Evolutionary conservation across 148 eudicot species (phyloP).

Genomic region (Polygonum maritimum): DNA sequence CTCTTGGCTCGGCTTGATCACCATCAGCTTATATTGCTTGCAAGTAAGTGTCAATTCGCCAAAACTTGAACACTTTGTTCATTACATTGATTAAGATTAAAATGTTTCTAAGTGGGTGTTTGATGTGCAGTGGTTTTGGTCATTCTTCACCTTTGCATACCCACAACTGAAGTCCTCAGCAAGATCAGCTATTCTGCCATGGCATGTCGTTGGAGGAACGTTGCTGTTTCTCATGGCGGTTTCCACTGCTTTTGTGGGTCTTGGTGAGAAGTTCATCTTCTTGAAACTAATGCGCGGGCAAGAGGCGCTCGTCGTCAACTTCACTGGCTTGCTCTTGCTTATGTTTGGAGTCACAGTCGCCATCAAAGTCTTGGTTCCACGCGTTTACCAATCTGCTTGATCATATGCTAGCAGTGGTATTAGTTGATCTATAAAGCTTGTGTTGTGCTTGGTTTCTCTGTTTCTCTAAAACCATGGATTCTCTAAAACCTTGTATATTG

Average conservation of each 20-base stretch:
- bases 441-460: background rate
- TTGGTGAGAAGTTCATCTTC: slow-evolving; percentile 1
- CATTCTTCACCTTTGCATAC: background rate
- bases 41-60: background rate
- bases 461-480: background rate
- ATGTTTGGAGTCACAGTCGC: background rate
- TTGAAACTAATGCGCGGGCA: background rate
- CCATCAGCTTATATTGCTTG: background rate
- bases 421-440: background rate
- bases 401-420: background rate
- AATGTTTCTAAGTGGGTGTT: background rate
- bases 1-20: slow-evolving; percentile 6
- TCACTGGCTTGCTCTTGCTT: slow-evolving; percentile 5
- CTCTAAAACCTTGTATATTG: background rate
- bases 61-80: background rate
- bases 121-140: background rate
- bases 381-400: background rate
- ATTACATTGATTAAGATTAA: background rate
- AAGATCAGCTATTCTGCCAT: background rate
- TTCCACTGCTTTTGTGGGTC: slow-evolving; percentile 3
- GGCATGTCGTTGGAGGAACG: slow-evolving; percentile 4
- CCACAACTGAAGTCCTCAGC: background rate
- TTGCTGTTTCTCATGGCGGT: background rate
- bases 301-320: background rate
- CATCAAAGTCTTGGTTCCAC: slow-evolving; percentile 6